Conservation (phyloP, 441 rosid genomes). For the Corymbia citriodora region DNA sequence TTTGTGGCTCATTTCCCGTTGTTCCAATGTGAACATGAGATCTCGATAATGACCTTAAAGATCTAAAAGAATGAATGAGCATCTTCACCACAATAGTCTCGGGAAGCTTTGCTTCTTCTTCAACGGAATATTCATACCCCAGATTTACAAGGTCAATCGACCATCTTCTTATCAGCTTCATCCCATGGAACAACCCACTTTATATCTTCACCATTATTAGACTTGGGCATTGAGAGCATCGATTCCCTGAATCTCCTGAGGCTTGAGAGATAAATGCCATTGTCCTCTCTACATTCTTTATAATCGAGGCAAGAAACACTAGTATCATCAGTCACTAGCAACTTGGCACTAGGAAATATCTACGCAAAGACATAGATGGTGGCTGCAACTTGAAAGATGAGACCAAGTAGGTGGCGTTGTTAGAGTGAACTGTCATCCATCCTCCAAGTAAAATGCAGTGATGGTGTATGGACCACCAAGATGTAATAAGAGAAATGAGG, state of each 20-base stretch:
- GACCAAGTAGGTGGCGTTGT: accelerated
- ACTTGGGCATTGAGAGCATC: accelerated
- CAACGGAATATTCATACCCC: accelerated
- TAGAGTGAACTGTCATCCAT: accelerated
- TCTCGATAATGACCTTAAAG: accelerated
- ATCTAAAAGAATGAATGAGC: accelerated
- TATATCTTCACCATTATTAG: accelerated
- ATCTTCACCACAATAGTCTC: not conserved
- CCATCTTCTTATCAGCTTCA: accelerated
- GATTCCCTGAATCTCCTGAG: accelerated
- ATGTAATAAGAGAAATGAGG: not conserved
- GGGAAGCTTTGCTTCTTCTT: not conserved
- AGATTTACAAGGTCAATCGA: accelerated
- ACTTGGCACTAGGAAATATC: not conserved
- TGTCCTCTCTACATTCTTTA: not conserved
- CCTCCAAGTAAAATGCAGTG: not conserved
- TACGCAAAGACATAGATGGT: not conserved
- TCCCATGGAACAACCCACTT: accelerated
- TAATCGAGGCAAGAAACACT: accelerated
- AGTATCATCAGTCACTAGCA: accelerated
- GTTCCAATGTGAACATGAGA: accelerated
- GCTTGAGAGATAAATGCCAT: not conserved
- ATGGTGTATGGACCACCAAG: accelerated
- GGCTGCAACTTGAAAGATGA: accelerated
- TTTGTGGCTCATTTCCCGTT: accelerated